phyloP scores from a whole-genome alignment of 2,329 filamentous ascomycete species.

The Ophiostoma pallidulum region DNA sequence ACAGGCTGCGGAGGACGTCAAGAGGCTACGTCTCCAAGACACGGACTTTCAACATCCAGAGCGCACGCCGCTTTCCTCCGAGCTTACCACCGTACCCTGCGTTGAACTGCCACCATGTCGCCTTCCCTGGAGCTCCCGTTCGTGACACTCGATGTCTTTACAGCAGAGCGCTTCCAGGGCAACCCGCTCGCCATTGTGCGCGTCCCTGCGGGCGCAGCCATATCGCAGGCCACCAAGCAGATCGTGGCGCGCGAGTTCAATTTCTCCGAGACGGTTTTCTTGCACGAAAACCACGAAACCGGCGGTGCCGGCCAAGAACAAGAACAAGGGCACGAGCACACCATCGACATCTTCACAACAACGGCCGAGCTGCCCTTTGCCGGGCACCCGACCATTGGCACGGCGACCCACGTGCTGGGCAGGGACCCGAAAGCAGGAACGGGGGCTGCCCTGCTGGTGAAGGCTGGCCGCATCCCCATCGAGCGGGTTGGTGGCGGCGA shows the following conservation, averaged over 20 bases:
- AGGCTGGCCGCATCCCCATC: constrained; percentile 47
- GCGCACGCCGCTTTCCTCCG: too few species aligned
- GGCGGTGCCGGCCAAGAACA: constrained; percentile 20
- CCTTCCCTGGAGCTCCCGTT: constrained; percentile 29
- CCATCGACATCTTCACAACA: constrained; percentile 51
- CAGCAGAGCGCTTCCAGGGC: constrained; percentile 39
- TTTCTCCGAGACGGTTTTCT: constrained; percentile 54
- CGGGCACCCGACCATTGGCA: constrained; percentile 53
- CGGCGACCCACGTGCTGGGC: constrained; percentile 38
- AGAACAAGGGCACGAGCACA: constrained; percentile 21
- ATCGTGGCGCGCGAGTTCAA: constrained; percentile 53
- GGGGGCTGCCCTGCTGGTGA: constrained; percentile 34
- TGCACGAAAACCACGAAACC: constrained; percentile 37
- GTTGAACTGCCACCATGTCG: too few species aligned
- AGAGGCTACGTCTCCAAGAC: too few species aligned
- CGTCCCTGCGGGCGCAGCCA: constrained; percentile 32
- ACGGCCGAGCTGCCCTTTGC: constrained; percentile 49
- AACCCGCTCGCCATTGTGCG: constrained; percentile 53
- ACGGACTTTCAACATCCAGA: too few species aligned
- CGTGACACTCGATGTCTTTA: constrained; percentile 50
- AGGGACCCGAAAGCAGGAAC: constrained; percentile 12
- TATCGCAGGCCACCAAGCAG: constrained; percentile 47
- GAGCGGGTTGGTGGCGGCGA: constrained; percentile 22
- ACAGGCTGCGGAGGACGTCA: too few species aligned
- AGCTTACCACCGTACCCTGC: too few species aligned